Percentiles rank a stretch among this genome's conserved stretches.
Conservation (phyloP, 345 rosid species). For the Excoecaria cochinchinensis region DNA sequence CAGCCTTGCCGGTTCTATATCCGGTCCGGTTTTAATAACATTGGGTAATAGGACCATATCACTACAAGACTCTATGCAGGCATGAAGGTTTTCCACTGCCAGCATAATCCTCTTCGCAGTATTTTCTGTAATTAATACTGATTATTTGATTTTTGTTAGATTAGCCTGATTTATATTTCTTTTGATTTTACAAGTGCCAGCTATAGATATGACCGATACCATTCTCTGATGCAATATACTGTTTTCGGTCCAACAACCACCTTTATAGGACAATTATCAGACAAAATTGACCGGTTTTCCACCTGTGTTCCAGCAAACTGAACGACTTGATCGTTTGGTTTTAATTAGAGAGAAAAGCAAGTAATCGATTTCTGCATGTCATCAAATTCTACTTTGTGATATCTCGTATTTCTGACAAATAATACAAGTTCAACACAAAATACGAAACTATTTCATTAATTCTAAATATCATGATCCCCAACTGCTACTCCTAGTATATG, state of each 20-base stretch:
- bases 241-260: background rate
- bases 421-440: background rate
- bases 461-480: background rate
- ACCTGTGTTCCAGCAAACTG: no score
- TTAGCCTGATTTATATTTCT: background rate
- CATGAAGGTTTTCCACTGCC: background rate
- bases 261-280: no score
- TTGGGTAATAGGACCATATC: no score
- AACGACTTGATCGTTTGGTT: no score
- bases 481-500: background rate
- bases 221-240: no score
- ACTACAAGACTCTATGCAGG: background rate
- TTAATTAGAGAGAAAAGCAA: no score
- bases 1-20: no score
- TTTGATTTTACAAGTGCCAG: background rate
- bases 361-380: background rate
- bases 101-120: background rate
- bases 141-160: background rate
- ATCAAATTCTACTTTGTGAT: background rate
- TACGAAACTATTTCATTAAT: conserved; percentile 3
- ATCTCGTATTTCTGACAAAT: background rate
- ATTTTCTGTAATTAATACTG: background rate
- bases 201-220: no score
- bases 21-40: no score
- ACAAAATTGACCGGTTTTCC: no score